Base-by-base conservation (phyloP, 345 rosid genomes). In the Arabis alpina region DNA sequence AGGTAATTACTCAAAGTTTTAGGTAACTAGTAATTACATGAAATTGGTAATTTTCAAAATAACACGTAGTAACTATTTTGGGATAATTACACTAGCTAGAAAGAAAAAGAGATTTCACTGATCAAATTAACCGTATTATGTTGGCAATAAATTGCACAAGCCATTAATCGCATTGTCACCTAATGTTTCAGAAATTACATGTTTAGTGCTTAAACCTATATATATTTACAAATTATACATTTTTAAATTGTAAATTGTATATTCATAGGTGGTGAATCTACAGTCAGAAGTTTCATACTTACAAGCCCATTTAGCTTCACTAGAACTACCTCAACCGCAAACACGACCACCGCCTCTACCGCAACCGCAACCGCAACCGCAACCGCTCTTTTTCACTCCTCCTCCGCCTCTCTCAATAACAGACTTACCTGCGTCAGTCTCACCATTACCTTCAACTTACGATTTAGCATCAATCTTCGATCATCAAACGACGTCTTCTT, bases 231-330 rank as follows among this genome's bases (percentile, higher is more conserved):
- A 28, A 15, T 30, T 32, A 14, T 45, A 44, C 23, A 43, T 8
- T 5, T 57, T 40, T 40, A 57, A 49, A 32, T 49, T 13, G 61
- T 50, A 14, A 73, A 57, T 40, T 57, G 53, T 73, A 8, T 40
- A 41, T 13, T 54, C 2, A 5, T 5, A 93, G 98, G 91, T 89
- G 55, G 86, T 89, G 80, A 87, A 74, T 76, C 82, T 93, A 48
- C 97, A 89, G 66, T 88, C 98, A 4, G 97, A 93, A 81, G 82
- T 93, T 6, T 79, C 98, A n/a, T 86, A 78, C 81, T 76, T 89
- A 69, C 96, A 91, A 78, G 85, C 97, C 39, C 87, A 85, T 60
- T 73, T 91, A 44, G 78, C 94, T 19, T 76, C 94, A 7, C 51
- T 91, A 63, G 89, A 87, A 83, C 77, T 77, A 14, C 85, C 89